These are phyloP conservation scores for Guyanaporus albipodus DNA, from an alignment of 768 basidiomycete species.

Conservation along the genomic window DNA sequence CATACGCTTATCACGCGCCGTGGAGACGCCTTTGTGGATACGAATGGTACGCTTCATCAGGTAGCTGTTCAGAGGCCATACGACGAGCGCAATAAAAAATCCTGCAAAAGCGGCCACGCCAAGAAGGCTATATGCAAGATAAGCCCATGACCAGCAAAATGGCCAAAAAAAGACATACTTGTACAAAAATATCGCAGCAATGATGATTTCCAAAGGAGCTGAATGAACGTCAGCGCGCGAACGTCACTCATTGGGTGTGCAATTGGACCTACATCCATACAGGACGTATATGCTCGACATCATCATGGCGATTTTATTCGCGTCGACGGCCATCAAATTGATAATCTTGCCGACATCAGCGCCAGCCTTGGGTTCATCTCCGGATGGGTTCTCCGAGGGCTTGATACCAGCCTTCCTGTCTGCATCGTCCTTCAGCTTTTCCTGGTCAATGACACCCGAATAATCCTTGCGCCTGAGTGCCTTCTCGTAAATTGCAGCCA, in stretches of 20 bases:
- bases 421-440: slow-evolving; percentile 28
- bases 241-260: background rate
- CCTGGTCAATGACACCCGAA: slow-evolving; percentile 66
- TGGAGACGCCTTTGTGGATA: slow-evolving; percentile 32
- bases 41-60: slow-evolving; percentile 37
- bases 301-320: slow-evolving; percentile 56
- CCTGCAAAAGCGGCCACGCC: slow-evolving; percentile 47
- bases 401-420: slow-evolving; percentile 18
- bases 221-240: background rate
- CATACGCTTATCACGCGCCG: slow-evolving; percentile 42
- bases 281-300: slow-evolving; percentile 58
- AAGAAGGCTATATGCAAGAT: slow-evolving; percentile 53
- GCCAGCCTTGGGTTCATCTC: slow-evolving; percentile 59
- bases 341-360: slow-evolving; percentile 90
- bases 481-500: slow-evolving; percentile 87
- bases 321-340: slow-evolving; percentile 82
- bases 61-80: slow-evolving; percentile 39
- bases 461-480: slow-evolving; percentile 79
- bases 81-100: slow-evolving; percentile 37
- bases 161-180: slow-evolving; percentile 39
- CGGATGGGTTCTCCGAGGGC: slow-evolving; percentile 25
- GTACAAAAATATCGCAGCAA: slow-evolving; percentile 73
- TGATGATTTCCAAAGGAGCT: slow-evolving; percentile 75
- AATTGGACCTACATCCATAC: slow-evolving; percentile 49
- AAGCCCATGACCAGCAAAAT: slow-evolving; percentile 19